Conservation (phyloP, 2,329 filamentous ascomycete species). For the Fonsecaea monophora region DNA sequence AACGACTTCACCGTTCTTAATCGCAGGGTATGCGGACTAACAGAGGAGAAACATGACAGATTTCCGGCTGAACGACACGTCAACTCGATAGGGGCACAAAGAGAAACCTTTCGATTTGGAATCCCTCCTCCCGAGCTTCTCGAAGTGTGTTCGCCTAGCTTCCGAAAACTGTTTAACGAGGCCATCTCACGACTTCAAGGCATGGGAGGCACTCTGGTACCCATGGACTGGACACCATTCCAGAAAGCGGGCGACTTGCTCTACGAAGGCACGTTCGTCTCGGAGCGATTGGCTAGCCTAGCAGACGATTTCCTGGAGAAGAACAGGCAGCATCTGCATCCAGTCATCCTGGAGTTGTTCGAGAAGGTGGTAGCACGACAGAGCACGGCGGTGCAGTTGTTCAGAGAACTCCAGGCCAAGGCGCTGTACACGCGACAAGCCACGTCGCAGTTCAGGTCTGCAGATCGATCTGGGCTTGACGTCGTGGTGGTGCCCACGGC, state of each 20-base stretch:
- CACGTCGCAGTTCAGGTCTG: slow-evolving; percentile 26
- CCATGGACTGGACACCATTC: slow-evolving; percentile 58
- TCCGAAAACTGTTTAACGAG: slow-evolving; percentile 52
- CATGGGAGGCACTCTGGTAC: slow-evolving; percentile 52
- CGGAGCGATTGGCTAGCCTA: slow-evolving; percentile 59
- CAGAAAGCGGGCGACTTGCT: slow-evolving; percentile 61
- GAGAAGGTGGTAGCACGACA: slow-evolving; percentile 47
- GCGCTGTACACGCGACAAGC: slow-evolving; percentile 43
- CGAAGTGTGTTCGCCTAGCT: slow-evolving; percentile 50
- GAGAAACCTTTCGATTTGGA: slow-evolving; percentile 55
- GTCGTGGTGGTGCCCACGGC: slow-evolving; percentile 64
- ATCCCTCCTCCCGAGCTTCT: slow-evolving; percentile 56
- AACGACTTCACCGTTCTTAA: neutral
- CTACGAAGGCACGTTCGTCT: slow-evolving; percentile 65
- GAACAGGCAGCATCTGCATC: slow-evolving; percentile 54
- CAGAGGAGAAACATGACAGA: neutral
- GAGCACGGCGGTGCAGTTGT: slow-evolving; percentile 56
- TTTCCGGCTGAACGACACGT: slow-evolving; percentile 41
- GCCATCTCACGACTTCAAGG: slow-evolving; percentile 50
- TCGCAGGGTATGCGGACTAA: neutral
- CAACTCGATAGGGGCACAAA: slow-evolving; percentile 44
- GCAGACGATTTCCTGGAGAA: slow-evolving; percentile 48
- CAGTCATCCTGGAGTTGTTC: slow-evolving; percentile 58
- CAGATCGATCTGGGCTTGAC: slow-evolving; percentile 47
- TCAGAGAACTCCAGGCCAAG: slow-evolving; percentile 56